Conservation (phyloP, 805 yeast species). For the Diddensiella santjacobensis region DNA sequence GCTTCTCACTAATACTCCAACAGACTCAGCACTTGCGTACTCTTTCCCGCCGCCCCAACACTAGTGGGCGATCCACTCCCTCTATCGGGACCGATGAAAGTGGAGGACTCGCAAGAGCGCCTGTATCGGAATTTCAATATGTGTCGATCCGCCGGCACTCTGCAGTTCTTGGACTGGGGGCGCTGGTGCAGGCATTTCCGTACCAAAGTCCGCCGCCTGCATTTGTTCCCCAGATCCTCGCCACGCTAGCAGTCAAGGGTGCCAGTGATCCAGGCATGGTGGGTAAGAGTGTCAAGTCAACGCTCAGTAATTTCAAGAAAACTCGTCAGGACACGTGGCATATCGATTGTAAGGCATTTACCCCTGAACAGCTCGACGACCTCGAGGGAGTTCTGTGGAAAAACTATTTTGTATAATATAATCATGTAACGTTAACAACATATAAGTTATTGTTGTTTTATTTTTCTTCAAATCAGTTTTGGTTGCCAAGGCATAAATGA, state of each 20-base stretch:
- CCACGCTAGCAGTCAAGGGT: constrained; percentile 66
- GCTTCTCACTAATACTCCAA: constrained; percentile 43
- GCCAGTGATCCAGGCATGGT: constrained; percentile 70
- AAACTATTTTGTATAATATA: constrained; percentile 73
- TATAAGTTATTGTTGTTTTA: not conserved
- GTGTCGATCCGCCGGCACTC: constrained; percentile 56
- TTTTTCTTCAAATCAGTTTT: too few species aligned
- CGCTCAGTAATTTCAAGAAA: constrained; percentile 80
- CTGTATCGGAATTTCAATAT: constrained; percentile 1
- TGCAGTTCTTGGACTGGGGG: constrained; percentile 83
- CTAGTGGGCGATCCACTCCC: constrained; percentile 24
- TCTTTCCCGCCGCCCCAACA: constrained; percentile 19
- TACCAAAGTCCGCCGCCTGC: constrained; percentile 85
- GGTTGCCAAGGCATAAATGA: too few species aligned
- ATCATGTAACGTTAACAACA: not conserved
- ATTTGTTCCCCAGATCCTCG: constrained; percentile 79
- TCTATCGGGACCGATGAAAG: not conserved
- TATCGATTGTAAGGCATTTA: constrained; percentile 71
- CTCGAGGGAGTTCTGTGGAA: constrained; percentile 92
- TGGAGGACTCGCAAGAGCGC: constrained; percentile 10
- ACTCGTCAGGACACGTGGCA: constrained; percentile 96
- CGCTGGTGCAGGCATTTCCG: constrained; percentile 84
- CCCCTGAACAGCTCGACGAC: constrained; percentile 77
- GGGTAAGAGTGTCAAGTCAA: constrained; percentile 79
- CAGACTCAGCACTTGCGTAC: constrained; percentile 31